Conservation (phyloP, 1,139 yeast genomes). For the Geotrichum cucujoidarum region DNA sequence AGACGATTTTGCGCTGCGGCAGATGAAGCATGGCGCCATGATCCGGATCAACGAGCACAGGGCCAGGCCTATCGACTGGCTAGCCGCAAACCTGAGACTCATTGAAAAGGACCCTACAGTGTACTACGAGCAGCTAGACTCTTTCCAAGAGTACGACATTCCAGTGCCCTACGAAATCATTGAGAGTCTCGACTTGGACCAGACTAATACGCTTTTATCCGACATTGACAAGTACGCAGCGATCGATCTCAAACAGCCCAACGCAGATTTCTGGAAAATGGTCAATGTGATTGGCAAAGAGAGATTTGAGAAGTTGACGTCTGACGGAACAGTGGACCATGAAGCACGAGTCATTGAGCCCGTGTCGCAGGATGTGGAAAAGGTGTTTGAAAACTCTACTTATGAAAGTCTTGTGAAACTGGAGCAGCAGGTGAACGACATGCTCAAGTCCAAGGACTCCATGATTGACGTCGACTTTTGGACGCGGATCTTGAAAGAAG, state of each 20-base stretch:
- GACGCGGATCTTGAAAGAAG: slow-evolving; percentile 31
- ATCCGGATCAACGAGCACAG: slow-evolving; percentile 34
- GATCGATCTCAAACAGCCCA: slow-evolving; percentile 23
- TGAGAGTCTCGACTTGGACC: slow-evolving; percentile 15
- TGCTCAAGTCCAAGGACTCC: slow-evolving; percentile 25
- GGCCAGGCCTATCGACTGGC: slow-evolving; percentile 30
- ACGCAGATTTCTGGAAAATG: slow-evolving; percentile 28
- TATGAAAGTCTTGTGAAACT: slow-evolving; percentile 28
- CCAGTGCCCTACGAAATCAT: slow-evolving; percentile 27
- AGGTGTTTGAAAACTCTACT: slow-evolving; percentile 30
- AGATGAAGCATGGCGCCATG: slow-evolving; percentile 34
- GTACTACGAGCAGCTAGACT: slow-evolving; percentile 22
- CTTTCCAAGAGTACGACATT: slow-evolving; percentile 24
- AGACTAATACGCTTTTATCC: slow-evolving; percentile 22
- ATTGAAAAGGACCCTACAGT: slow-evolving; percentile 24
- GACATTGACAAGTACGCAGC: slow-evolving; percentile 24
- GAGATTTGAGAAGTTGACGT: slow-evolving; percentile 9
- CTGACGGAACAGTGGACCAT: slow-evolving; percentile 14
- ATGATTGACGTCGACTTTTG: slow-evolving; percentile 35
- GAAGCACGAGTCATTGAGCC: slow-evolving; percentile 24
- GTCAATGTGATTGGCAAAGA: slow-evolving; percentile 17
- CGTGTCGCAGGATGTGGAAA: slow-evolving; percentile 34
- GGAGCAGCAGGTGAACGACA: slow-evolving; percentile 26
- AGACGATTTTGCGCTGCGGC: slow-evolving; percentile 34
- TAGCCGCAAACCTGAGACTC: slow-evolving; percentile 28